Base-by-base conservation (phyloP, 768 basidiomycete species). In the Phaeolepiota aurea region DNA sequence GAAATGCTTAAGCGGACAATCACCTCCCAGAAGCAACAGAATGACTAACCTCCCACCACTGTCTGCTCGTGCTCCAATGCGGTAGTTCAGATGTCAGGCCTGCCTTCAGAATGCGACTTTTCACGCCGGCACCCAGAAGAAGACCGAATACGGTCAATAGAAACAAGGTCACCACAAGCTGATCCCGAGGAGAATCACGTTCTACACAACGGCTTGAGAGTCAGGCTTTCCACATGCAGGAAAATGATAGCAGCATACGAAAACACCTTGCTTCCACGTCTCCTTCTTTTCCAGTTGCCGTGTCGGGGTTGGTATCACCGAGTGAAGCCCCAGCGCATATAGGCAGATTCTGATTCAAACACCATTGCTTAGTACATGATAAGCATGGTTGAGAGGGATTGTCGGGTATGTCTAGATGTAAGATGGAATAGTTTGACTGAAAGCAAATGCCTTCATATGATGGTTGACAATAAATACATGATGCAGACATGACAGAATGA, bases 221-320 rank as follows among this genome's bases (percentile, higher is more conserved):
- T 28, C 25, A 7, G 25, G 25, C 7, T 35, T 14, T 19, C 9
- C 15, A 16, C 15, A 7, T 7, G 9, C 33, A 14, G 12, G 33
- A 42, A 38, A 44, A n/a, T n/a, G n/a, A n/a, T n/a, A 37, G 38
- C 28, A 41, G 73, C 90, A 54, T 62, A 94, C 91, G 88, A 66
- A 94, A 94, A 71, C 92, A 96, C 57, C 91, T 71, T 43, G 91
- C 90, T 66, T 93, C 90, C 16, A 96, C 88, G 60, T 94, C 90
- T 32, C 92, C 92, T 60, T 94, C 92, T 56, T 87, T 92, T 22
- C 92, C 92, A 3, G 90, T 93, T 10, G 86, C 89, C 13, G 87
- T 91, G 60, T 96, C 92, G 19, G 87, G 87, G 60, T 96, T 78
- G 16, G 86, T 81, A 53, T 91, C 87, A 18, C 91, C 92, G 39